These are phyloP conservation scores for Arctium minus DNA, from an alignment of 129 eudicot species.

Conservation along the genomic window DNA sequence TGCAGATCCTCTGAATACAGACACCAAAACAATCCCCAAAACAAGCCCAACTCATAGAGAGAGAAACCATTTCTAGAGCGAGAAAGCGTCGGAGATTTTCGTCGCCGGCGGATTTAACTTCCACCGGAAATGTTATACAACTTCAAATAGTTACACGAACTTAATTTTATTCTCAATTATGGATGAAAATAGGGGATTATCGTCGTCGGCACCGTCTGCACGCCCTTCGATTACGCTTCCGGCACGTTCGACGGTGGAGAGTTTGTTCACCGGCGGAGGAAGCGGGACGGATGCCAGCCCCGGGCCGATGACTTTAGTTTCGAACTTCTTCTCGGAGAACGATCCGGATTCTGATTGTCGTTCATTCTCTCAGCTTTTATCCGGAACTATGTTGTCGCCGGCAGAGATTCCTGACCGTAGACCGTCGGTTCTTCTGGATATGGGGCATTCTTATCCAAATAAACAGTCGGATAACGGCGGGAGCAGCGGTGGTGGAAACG, in stretches of 20 bases:
- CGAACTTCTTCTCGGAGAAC: constrained; percentile 69
- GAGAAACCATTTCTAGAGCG: constrained; percentile 4
- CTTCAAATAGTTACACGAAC: background rate
- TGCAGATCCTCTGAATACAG: constrained; percentile 32
- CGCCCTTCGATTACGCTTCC: constrained; percentile 67
- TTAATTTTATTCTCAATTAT: background rate
- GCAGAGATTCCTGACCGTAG: constrained; percentile 21
- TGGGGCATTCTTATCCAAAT: constrained; percentile 12
- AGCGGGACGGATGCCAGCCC: constrained; percentile 54
- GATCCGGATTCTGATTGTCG: constrained; percentile 73
- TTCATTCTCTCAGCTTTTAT: constrained; percentile 85
- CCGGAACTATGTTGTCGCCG: constrained; percentile 68
- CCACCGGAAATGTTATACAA: constrained; percentile 4
- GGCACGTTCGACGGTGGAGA: constrained; percentile 49
- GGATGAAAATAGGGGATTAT: constrained; percentile 37
- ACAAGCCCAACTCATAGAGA: background rate
- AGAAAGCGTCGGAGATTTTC: constrained; percentile 16
- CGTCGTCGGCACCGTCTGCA: constrained; percentile 29
- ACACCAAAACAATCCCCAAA: constrained; percentile 23
- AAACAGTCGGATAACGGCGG: constrained; percentile 3
- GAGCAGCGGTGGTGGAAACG: constrained; percentile 25
- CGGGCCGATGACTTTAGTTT: constrained; percentile 82
- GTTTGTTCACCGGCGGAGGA: constrained; percentile 45
- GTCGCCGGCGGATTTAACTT: constrained; percentile 18
- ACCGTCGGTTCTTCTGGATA: constrained; percentile 6